Base-by-base conservation (phyloP, 768 basidiomycete genomes). In the Pholiota microspora region DNA sequence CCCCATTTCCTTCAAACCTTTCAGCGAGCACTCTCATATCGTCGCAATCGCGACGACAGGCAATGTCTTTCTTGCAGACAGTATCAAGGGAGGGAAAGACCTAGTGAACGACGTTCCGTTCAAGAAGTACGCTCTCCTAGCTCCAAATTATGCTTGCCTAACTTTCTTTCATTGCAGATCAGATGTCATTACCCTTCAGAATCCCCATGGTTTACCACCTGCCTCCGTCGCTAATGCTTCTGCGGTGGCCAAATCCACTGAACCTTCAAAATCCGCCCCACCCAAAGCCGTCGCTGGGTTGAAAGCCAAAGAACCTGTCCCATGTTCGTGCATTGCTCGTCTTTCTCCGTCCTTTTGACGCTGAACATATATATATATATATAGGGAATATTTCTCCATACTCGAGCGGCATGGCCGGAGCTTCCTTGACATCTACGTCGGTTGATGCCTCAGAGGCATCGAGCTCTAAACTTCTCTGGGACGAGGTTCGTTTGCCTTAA, bases 1-100 rank as follows among this genome's bases (percentile, higher is more conserved):
- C 68, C 97, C 97, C 0, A 94, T 99, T 40, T 93, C 94, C 2
- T 99, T 96, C 82, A 98, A 98, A 69, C 89, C 92, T 2, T 97
- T 99, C 79, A 94, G 81, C 66, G 89, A 96, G 58, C 96, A 98
- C 68, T 95, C 96, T 1, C 91, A 98, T 66, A 91, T 99, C 52
- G 91, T 94, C 32, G 90, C 92, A 36, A 85, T 97, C 60, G 86
- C 87, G 5, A 88, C 85, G 0, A 94, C 93, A 0, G 94, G 94
- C 13, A 97, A 97, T 66, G 94, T 98, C 12, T 98, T 90, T 69
- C 78, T 95, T 15, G 88, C 89, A 7, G 97, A 98, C 45, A 96
- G 94, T 61, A 76, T 94, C 55, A 92, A 86, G 64, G 89, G 87
- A 18, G 89, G 90, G 56, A 79, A 76, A 60, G 97, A 99, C 68